Percentiles rank a stretch among this genome's conserved stretches.
These are phyloP conservation scores for Collybia sp. DNA, from an alignment of 768 basidiomycete species.

Conservation along the genomic window DNA sequence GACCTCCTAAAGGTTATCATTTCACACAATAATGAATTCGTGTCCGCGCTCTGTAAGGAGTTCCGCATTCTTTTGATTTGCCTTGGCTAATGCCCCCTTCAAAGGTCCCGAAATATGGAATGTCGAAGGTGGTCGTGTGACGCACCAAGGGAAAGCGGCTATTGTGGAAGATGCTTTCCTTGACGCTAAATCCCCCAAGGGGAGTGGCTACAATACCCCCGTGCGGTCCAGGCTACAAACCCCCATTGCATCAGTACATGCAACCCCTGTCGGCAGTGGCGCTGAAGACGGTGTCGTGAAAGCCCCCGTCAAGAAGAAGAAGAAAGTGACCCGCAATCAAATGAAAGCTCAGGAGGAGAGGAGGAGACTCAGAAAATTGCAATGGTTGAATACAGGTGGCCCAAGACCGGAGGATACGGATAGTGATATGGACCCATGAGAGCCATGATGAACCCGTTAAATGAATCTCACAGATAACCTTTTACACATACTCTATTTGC, in stretches of 20 bases:
- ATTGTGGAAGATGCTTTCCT: conserved; percentile 82
- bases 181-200: conserved; percentile 63
- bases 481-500: conserved; percentile 3
- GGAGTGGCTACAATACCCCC: conserved; percentile 70
- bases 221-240: conserved; percentile 65
- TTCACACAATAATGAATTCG: conserved; percentile 92
- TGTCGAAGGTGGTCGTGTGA: conserved; percentile 79
- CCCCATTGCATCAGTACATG: conserved; percentile 50
- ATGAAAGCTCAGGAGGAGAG: conserved; percentile 87
- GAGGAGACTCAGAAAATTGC: conserved; percentile 69
- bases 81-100: conserved; percentile 5
- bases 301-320: conserved; percentile 67
- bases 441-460: not conserved
- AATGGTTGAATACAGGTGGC: conserved; percentile 82
- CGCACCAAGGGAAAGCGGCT: conserved; percentile 83
- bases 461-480: not conserved
- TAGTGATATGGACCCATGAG: conserved; percentile 35
- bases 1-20: conserved; percentile 69
- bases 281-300: conserved; percentile 48
- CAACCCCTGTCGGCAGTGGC: conserved; percentile 54
- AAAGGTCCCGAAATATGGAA: conserved; percentile 93
- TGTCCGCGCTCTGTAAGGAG: conserved; percentile 70
- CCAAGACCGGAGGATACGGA: conserved; percentile 82
- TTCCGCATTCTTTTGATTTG: conserved; percentile 5
- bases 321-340: conserved; percentile 89